phyloP scores from a whole-genome alignment of 1,284 basidiomycete genomes.

The Volvariella volvacea region DNA sequence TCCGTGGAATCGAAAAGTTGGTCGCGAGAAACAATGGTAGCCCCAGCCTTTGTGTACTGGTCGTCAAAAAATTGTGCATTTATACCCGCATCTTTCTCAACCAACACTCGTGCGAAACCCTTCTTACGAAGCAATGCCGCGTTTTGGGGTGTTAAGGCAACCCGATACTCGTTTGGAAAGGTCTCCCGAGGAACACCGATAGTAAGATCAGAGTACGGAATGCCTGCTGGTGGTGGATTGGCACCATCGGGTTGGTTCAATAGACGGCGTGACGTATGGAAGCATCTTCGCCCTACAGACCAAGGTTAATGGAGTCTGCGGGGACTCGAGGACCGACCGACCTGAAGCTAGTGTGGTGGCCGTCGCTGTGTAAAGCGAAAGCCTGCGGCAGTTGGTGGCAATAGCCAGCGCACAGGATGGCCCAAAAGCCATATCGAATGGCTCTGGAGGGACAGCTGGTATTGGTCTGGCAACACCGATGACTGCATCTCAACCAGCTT shows the following conservation, averaged over 20 bases:
- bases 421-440: conserved; percentile 23
- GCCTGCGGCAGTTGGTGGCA: conserved; percentile 15
- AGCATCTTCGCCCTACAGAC: conserved; percentile 22
- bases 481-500: neutral
- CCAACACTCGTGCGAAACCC: conserved; percentile 65
- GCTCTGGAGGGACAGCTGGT: conserved; percentile 1
- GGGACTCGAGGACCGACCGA: conserved; percentile 5
- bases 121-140: conserved; percentile 71
- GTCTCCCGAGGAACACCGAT: conserved; percentile 74
- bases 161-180: conserved; percentile 71
- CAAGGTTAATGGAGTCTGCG: conserved; percentile 3
- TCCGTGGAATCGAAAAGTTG: conserved; percentile 60
- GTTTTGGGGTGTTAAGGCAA: conserved; percentile 75
- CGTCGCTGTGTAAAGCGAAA: conserved; percentile 11
- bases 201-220: conserved; percentile 67
- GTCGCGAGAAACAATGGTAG: conserved; percentile 59
- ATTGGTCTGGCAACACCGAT: neutral
- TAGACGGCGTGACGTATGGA: conserved; percentile 22
- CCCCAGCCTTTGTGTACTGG: conserved; percentile 73
- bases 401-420: conserved; percentile 20
- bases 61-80: conserved; percentile 75
- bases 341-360: conserved; percentile 2
- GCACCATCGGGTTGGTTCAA: conserved; percentile 19
- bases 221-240: conserved; percentile 34
- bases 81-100: conserved; percentile 66